Percentiles rank a stretch among this genome's conserved stretches.
These are phyloP conservation scores for Buxus sempervirens DNA, from an alignment of 164 flowering plant species.

Conservation along the genomic window DNA sequence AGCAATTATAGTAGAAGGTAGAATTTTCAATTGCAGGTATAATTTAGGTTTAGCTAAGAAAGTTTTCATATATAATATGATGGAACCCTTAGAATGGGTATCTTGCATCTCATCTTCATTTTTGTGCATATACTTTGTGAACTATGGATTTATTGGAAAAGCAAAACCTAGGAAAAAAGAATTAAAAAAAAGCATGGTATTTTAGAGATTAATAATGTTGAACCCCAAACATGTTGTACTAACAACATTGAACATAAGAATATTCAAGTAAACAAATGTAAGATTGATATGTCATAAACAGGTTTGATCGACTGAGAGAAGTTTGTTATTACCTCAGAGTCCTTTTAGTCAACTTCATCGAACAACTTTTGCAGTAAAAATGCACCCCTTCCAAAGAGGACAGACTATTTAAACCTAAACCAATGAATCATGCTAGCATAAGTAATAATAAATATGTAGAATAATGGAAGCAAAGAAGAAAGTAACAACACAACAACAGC, in stretches of 20 bases:
- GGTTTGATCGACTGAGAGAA: neutral
- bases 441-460: neutral
- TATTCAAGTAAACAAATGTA: neutral
- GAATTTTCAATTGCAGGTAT: too few relatives aligned
- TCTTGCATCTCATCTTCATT: neutral
- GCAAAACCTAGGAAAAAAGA: too few relatives aligned
- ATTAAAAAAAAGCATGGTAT: too few relatives aligned
- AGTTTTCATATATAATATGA: too few relatives aligned
- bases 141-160: neutral
- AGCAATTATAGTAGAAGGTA: too few relatives aligned
- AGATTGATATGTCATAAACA: neutral
- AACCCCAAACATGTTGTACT: neutral
- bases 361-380: conserved; percentile 81
- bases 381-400: conserved; percentile 48
- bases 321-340: conserved; percentile 49
- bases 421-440: conserved; percentile 7
- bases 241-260: neutral
- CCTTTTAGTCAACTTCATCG: conserved; percentile 46
- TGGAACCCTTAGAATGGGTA: too few relatives aligned
- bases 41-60: too few relatives aligned
- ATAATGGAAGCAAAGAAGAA: too few relatives aligned
- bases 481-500: neutral
- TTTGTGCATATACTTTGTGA: neutral
- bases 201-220: neutral
- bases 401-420: conserved; percentile 49